A percentile compares a stretch with the other conserved stretches of the same genome.
These are phyloP conservation scores for Corymbia maculata DNA, from an alignment of 345 rosid genomes.

Conservation along the genomic window DNA sequence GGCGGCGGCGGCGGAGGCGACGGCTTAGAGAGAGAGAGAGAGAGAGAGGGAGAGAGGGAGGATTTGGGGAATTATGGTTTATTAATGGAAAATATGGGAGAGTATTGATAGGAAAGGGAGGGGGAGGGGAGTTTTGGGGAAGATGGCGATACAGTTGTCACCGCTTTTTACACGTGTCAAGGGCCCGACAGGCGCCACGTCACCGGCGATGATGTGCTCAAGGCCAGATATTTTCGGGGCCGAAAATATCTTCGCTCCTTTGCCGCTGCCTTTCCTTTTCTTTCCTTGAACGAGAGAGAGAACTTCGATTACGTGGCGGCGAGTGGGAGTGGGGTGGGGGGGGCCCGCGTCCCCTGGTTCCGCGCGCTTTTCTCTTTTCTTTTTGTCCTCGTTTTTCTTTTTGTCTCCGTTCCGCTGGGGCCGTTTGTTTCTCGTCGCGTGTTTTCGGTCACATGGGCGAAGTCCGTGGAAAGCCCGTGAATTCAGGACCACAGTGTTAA, in stretches of 20 bases:
- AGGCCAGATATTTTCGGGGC: conserved; percentile 28
- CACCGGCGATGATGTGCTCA: conserved; percentile 1
- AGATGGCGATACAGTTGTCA: conserved; percentile 41
- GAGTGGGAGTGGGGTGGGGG: background rate
- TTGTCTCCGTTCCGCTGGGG: background rate
- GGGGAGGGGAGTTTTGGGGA: background rate
- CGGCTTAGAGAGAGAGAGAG: background rate
- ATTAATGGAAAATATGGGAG: background rate
- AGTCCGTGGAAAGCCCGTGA: background rate
- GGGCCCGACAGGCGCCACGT: conserved; percentile 29
- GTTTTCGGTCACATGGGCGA: background rate
- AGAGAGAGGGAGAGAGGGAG: background rate
- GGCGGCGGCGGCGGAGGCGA: background rate
- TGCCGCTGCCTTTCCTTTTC: background rate
- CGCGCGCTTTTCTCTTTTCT: background rate
- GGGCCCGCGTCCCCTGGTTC: background rate
- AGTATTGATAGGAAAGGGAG: background rate
- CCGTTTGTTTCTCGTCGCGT: background rate
- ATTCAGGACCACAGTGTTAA: background rate
- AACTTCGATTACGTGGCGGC: background rate
- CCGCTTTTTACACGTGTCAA: conserved; percentile 64
- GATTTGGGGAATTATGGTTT: background rate
- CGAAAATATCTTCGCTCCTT: conserved; percentile 29
- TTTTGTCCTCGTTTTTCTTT: background rate
- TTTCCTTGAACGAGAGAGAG: background rate